A percentile compares a stretch with the other conserved stretches of the same genome.
phyloP scores from a whole-genome alignment of 2,329 filamentous ascomycete genomes.

The Clarireedia paspali region DNA sequence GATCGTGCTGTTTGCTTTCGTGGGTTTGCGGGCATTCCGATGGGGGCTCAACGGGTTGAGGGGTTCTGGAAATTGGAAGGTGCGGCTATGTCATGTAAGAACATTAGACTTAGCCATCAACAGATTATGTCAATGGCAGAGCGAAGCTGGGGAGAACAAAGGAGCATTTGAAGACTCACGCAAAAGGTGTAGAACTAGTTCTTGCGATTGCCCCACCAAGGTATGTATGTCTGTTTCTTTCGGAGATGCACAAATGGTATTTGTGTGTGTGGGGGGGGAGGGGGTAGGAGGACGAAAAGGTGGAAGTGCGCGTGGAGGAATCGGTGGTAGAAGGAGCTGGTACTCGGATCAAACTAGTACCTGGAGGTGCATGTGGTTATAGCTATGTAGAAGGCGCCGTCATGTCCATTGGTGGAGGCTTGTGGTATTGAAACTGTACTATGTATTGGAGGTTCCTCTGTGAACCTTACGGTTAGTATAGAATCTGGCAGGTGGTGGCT shows the following conservation, averaged over 20 bases:
- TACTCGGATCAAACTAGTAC: too few relatives aligned
- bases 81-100: not conserved
- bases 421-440: not conserved
- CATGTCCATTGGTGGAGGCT: not conserved
- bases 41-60: conserved; percentile 7
- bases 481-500: too few relatives aligned
- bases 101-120: conserved; percentile 3
- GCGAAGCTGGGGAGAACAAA: not conserved
- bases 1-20: conserved; percentile 41
- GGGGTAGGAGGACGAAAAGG: not conserved
- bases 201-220: conserved; percentile 27
- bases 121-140: not conserved
- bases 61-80: conserved; percentile 1
- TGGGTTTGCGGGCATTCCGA: conserved; percentile 45
- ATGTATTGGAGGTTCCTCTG: too few relatives aligned
- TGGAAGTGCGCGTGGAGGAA: conserved; percentile 1
- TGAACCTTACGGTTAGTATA: too few relatives aligned
- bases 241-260: conserved; percentile 9
- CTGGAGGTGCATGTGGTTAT: not conserved
- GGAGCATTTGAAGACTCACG: conserved; percentile 4
- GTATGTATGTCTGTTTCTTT: conserved; percentile 19
- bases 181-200: conserved; percentile 7
- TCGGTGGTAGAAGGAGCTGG: not conserved
- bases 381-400: not conserved
- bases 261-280: conserved; percentile 1